A percentile compares a stretch with the other conserved stretches of the same genome.
phyloP scores from a whole-genome alignment of 75 land plant species.

The Azolla pinnata region DNA sequence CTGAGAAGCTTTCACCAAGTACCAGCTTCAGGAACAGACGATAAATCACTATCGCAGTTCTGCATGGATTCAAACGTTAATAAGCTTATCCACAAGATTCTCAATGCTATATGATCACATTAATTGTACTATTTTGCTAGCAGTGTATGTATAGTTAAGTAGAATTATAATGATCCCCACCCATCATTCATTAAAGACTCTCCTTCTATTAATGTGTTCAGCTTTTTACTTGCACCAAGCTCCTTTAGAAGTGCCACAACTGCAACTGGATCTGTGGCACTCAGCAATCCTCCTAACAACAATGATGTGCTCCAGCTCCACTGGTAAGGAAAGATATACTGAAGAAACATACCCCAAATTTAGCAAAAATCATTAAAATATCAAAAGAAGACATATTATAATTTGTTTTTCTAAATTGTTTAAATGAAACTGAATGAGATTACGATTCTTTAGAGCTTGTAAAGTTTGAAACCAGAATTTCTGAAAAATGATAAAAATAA shows the following conservation, averaged over 20 bases:
- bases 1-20: conserved; percentile 53
- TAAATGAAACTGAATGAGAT: too few species aligned
- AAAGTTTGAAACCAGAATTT: too few species aligned
- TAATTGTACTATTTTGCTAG: too few species aligned
- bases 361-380: too few species aligned
- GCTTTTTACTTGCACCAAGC: conserved; percentile 92
- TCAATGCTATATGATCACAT: too few species aligned
- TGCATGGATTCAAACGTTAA: conserved; percentile 28
- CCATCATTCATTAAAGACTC: conserved; percentile 99
- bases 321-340: conserved; percentile 71
- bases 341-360: conserved; percentile 5
- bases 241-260: conserved; percentile 90
- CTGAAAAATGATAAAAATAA: too few species aligned
- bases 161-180: conserved; percentile 20
- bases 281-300: conserved; percentile 88
- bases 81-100: too few species aligned
- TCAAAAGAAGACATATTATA: too few species aligned
- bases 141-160: too few species aligned
- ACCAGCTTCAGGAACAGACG: conserved; percentile 75
- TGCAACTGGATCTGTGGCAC: conserved; percentile 99
- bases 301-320: conserved; percentile 94
- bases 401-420: neutral
- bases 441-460: too few species aligned
- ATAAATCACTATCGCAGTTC: conserved; percentile 95
- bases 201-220: conserved; percentile 95